Evolutionary conservation across 257 asterid species (phyloP), one percentile per base, ranked within the genome.

Genomic region (Handroanthus guayacan): DNA sequence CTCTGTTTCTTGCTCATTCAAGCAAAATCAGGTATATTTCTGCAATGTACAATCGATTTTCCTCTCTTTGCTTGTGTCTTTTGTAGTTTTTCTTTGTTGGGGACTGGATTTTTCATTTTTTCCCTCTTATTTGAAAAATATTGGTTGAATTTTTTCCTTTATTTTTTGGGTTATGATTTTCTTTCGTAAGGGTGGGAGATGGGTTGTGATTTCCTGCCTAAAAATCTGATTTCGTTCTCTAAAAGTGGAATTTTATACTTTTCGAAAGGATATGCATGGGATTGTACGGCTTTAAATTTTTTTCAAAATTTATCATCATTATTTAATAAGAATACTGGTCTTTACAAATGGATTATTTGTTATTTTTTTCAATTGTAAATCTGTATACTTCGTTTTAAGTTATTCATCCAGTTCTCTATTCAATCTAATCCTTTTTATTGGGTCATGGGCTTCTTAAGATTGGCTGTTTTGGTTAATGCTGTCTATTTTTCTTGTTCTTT

Each of bases 1-100:
- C 79, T 62, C 82, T 37, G 79, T 82, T 17, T 84, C 91, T 18
- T 72, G 84, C 89, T 86, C 95, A 1, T 62, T 88, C 78, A 91
- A 82, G 72, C 87, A 78, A 47, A 87, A 51, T 60, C 88, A 89
- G 96, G 98, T 91, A 45, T 13, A 9, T 11, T 63, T 69, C 69
- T 77, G 57, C 72, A 36, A 52, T 43, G 0, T 37, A 31, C 17
- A 10, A 11, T 14, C 47, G 3, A 0, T 31, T 9, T 72, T 50
- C 14, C 34, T 20, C 52, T 43, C 16, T 11, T 51, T 9, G 45
- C 37, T 63, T 61, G 17, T 67, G n/a, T 31, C 72, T 43, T 51
- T 56, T 7, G 39, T 38, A 7, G 3, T 72, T 67, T 60, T 62
- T 12, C 6, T 38, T 16, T 61, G 38, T 3, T 54, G 56, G 10